phyloP scores from a whole-genome alignment of 768 basidiomycete species.

The Grammothele lineata region DNA sequence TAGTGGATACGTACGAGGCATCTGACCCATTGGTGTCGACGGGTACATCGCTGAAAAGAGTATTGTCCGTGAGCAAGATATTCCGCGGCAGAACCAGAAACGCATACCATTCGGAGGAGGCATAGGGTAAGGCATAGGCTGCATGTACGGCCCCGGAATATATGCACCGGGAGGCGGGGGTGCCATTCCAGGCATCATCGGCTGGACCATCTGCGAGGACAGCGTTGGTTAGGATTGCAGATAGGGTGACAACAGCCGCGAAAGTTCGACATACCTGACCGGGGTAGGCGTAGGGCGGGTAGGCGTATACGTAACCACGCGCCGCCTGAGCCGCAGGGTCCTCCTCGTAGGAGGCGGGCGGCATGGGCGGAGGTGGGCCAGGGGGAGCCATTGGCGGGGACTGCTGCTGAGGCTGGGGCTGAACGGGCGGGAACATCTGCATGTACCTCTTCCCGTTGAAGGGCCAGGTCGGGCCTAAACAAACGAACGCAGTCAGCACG shows the following conservation, averaged over 20 bases:
- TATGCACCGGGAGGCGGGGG: constrained; percentile 78
- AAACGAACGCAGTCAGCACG: constrained; percentile 1
- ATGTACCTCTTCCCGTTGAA: constrained; percentile 87
- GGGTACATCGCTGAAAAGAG: constrained; percentile 82
- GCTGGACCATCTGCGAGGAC: constrained; percentile 35
- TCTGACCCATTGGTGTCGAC: constrained; percentile 77
- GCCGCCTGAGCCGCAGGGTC: constrained; percentile 57
- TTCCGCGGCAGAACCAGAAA: too few relatives aligned
- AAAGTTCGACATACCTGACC: constrained; percentile 54
- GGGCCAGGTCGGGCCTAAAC: constrained; percentile 70
- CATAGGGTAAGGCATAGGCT: constrained; percentile 80
- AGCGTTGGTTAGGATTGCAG: background rate
- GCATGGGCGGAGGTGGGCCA: constrained; percentile 62
- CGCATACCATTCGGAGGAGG: constrained; percentile 75
- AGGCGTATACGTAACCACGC: constrained; percentile 61
- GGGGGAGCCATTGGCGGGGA: constrained; percentile 64
- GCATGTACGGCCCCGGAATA: constrained; percentile 80
- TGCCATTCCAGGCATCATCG: constrained; percentile 83
- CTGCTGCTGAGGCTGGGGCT: constrained; percentile 58
- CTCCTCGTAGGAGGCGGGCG: constrained; percentile 77
- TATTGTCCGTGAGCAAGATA: too few relatives aligned
- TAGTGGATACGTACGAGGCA: constrained; percentile 82
- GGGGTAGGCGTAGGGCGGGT: constrained; percentile 74
- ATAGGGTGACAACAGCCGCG: background rate
- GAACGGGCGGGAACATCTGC: constrained; percentile 65